Evolutionary conservation across 2,329 filamentous ascomycete genomes (phyloP).

Genomic region (Fusarium napiforme): DNA sequence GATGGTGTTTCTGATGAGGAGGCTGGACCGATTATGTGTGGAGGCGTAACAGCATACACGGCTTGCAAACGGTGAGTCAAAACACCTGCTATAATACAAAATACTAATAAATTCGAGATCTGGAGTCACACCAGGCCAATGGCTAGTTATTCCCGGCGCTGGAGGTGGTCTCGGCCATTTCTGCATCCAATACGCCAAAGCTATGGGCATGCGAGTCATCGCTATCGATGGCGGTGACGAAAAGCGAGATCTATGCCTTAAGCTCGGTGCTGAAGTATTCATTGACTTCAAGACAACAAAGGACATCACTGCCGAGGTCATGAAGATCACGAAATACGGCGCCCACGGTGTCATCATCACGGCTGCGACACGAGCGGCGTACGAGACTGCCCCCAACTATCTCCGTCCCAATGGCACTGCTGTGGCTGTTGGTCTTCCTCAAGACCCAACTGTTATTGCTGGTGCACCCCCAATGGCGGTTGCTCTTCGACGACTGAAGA

Average conservation of each 20-base stretch:
- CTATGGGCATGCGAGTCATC: slow-evolving; percentile 83
- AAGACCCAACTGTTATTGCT: slow-evolving; percentile 35
- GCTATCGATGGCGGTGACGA: slow-evolving; percentile 84
- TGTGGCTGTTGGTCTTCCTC: slow-evolving; percentile 84
- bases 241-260: slow-evolving; percentile 75
- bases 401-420: slow-evolving; percentile 82
- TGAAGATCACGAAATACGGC: slow-evolving; percentile 77
- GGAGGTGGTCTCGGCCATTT: slow-evolving; percentile 81
- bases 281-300: slow-evolving; percentile 81
- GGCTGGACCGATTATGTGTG: slow-evolving; percentile 81
- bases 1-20: slow-evolving; percentile 78
- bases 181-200: slow-evolving; percentile 84
- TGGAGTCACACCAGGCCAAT: slow-evolving; percentile 75
- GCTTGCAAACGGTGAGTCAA: slow-evolving; percentile 73
- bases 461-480: slow-evolving; percentile 34
- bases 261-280: slow-evolving; percentile 76
- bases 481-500: slow-evolving; percentile 33
- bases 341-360: slow-evolving; percentile 88
- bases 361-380: slow-evolving; percentile 87
- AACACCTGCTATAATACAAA: rapidly evolving
- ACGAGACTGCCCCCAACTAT: slow-evolving; percentile 89
- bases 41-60: slow-evolving; percentile 86
- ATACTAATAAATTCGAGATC: slow-evolving; percentile 52
- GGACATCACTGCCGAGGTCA: slow-evolving; percentile 81
- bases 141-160: slow-evolving; percentile 84